Evolutionary conservation across 129 eudicot species (phyloP), one percentile per base, ranked within the genome.

Genomic region (Escallonia herrerae): DNA sequence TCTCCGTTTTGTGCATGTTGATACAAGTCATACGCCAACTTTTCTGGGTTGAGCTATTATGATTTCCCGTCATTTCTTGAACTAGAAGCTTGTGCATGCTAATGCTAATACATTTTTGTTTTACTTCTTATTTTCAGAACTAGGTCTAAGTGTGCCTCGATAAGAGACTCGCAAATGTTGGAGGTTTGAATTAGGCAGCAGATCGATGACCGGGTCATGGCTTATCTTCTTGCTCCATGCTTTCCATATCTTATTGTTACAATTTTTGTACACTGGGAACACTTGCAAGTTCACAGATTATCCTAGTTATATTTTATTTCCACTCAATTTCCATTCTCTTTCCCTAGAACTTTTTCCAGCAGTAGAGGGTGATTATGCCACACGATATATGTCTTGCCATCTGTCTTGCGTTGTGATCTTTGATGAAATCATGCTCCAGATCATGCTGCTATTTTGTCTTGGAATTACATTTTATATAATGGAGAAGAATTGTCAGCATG

Each of bases 131-230:
- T 71, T 62, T 50, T 79, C 46, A 87, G 95, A 84, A 74, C 69
- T 87, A 70, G 95, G 95, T 64, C 87, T 78, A 54, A 78, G 87
- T 60, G 95, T 87, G 79, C 95, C 95, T 58, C 95, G 90, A 81
- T 87, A 81, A 76, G 33, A 22, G 33, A 22, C 33, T 22, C 1
- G 1, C 71, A 69, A 46, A 9, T 9, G 50, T 5, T 46, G 74
- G 58, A 33, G 53, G 72, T 56, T 53, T 65, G 73, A 50, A 46
- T 1, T 22, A 46, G 50, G 7, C 50, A 9, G 6, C 6, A 5
- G 50, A 46, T 46, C 10, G 50, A 46, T 46, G 50, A 46, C 7
- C 6, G 50, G 10, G 50, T 46, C 50, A 46, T 5, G 10, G 50
- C 50, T 2, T 46, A 6, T 46, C 50, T 46, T 46, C 10, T 9